Base-by-base conservation (phyloP, 2,329 filamentous ascomycete species). In the Xylaria sp. region DNA sequence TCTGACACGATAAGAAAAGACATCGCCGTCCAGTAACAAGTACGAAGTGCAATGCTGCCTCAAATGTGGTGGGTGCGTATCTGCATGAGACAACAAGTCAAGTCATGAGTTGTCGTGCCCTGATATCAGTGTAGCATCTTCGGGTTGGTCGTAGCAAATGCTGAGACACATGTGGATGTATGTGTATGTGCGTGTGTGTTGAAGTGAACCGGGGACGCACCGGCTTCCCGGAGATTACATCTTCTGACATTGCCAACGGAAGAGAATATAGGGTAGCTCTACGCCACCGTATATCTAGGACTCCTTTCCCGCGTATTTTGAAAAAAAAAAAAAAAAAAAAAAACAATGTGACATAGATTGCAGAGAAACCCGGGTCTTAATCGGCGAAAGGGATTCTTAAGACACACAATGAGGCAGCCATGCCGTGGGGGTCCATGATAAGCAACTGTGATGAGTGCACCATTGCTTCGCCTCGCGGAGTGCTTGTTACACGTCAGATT, bases 371-470 rank as follows among this genome's bases (percentile, higher is more conserved):
- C 37, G 37, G 37, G 55, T 58, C 23, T 44, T 35, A 35, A 10
- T 64, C 54, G 29, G 21, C 42, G 21, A 27, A 40, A 32, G 40
- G 32, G 2, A 57, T 16, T n/a, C 29, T 44, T 21, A 21, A 29
- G 61, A 50, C 5, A 48, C 40, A 51, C 13, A 37, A 18, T 44
- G 29, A 64, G 54, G 21, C 44, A 40, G 54, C 44, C 62, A 42
- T 50, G 40, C 37, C 58, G 64, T 55, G 54, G 65, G 67, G 60
- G 59, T 60, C 40, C 16, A 42, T 29, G 63, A 69, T 69, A 66
- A 69, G 63, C 25, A 53, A 25, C 23, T 44, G 18, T 27, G 40
- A 18, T 44, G 42, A 55, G n/a, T 9, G n/a, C 18, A 16, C 51
- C 53, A 50, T 10, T n/a, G 6, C 40, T 6, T 47, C 32, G 37